Evolutionary conservation across 345 rosid species (phyloP), one percentile per base, ranked within the genome.

Genomic region (Eucalyptus polybractea): DNA sequence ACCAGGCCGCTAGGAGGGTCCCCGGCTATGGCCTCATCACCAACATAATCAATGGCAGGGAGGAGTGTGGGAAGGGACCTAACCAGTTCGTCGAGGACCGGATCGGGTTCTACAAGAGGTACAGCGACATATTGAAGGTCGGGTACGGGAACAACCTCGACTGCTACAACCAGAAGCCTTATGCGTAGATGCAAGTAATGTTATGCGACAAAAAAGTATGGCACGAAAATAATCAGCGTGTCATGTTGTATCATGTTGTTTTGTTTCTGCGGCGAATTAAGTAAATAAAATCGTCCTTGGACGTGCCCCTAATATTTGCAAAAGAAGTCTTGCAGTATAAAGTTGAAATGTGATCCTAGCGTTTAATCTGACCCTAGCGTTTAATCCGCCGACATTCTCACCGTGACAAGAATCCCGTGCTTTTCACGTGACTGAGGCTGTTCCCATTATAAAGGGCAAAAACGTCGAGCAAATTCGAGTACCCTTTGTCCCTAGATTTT

Each of bases 1-100:
- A 92, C 40, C 67, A 19, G 6, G 88, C 89, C 1, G 90, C 91
- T 1, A 88, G 90, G 16, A 53, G 92, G 56, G 88, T 86, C 62
- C 93, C 92, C 0, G 92, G 93, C n/a, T 92, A 90, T 21, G 93
- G 93, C 27, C 89, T 92, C 53, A 69, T 90, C 56, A 90, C 93
- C 90, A 92, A 92, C 89, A 92, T 92, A 42, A 90, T 91, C 60
- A 91, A 90, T 5, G 93, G 91, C 4, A 87, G 76, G 10, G 44
- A 86, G 6, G 93, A 91, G 87, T 90, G 93, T 7, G 92, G 92
- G 37, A 58, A 16, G 87, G 83, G 83, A 76, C 83, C 83, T 45
- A 37, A 21, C 45, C 14, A 42, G 8, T 45, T 45, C 3, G 83
- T 88, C 11, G 72, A 58, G 50, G 58, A 86, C 58, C 76, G 92